Evolutionary conservation across 225 moss, liverwort and hornwort genomes (phyloP).

Genomic region (Sphagnum contortum): DNA sequence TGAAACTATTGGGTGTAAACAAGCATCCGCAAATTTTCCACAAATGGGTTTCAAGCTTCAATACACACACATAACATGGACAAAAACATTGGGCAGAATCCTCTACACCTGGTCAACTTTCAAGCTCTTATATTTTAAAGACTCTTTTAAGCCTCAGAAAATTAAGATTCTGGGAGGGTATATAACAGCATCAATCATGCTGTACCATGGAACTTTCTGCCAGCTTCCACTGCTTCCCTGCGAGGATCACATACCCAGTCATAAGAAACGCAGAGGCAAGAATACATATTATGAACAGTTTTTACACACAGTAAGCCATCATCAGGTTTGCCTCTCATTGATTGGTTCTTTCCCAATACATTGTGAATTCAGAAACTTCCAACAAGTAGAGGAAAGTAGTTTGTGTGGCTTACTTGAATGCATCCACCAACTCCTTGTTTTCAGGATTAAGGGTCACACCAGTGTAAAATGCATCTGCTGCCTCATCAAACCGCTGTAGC

Average conservation of each 20-base stretch:
- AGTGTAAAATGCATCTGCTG: slow-evolving; percentile 82
- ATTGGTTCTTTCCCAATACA: background rate
- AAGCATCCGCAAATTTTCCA: too few relatives aligned
- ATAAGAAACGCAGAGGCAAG: background rate
- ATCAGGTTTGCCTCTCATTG: background rate
- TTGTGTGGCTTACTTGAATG: slow-evolving; percentile 53
- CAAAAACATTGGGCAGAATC: too few relatives aligned
- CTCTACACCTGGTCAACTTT: too few relatives aligned
- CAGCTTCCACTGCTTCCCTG: slow-evolving; percentile 73
- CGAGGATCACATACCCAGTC: slow-evolving; percentile 5
- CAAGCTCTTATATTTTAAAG: too few relatives aligned
- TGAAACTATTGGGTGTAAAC: too few relatives aligned
- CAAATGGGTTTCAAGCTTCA: too few relatives aligned
- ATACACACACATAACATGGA: too few relatives aligned
- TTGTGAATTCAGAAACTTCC: background rate
- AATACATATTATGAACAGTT: too few relatives aligned
- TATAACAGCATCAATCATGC: slow-evolving; percentile 7
- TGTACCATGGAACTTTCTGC: slow-evolving; percentile 76
- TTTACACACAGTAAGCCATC: too few relatives aligned
- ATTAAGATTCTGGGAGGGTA: too few relatives aligned
- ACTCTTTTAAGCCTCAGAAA: too few relatives aligned
- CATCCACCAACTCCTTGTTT: slow-evolving; percentile 59
- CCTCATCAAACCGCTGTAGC: slow-evolving; percentile 75
- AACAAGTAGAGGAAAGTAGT: background rate
- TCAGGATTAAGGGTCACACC: slow-evolving; percentile 78